phyloP scores from a whole-genome alignment of 495 filamentous ascomycete species.

The Neurospora intermedia region DNA sequence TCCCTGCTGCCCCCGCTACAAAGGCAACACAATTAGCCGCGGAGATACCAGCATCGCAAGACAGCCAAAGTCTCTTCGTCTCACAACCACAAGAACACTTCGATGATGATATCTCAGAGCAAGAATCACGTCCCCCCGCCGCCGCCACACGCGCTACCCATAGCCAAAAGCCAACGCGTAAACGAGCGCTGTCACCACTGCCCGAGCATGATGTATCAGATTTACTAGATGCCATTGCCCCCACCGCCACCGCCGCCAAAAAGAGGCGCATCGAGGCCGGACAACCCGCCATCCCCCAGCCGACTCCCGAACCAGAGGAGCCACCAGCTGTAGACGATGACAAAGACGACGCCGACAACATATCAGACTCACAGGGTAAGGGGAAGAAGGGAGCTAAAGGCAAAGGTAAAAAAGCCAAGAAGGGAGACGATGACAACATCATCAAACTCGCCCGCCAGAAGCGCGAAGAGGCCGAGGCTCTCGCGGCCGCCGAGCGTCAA shows the following conservation, averaged over 20 bases:
- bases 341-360: slow-evolving; percentile 1
- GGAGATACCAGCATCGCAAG: slow-evolving; percentile 10
- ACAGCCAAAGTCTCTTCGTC: slow-evolving; percentile 17
- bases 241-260: slow-evolving; percentile 63
- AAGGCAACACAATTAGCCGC: background rate
- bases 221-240: slow-evolving; percentile 53
- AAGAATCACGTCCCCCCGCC: slow-evolving; percentile 3
- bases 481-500: slow-evolving; percentile 48
- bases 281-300: slow-evolving; percentile 22
- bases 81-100: slow-evolving; percentile 24
- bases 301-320: slow-evolving; percentile 10
- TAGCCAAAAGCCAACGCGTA: slow-evolving; percentile 26
- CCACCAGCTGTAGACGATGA: slow-evolving; percentile 1
- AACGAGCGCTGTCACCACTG: slow-evolving; percentile 28
- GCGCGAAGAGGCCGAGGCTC: slow-evolving; percentile 59
- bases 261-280: slow-evolving; percentile 47
- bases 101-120: slow-evolving; percentile 2
- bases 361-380: slow-evolving; percentile 8
- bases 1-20: background rate
- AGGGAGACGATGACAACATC: slow-evolving; percentile 47
- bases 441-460: slow-evolving; percentile 56
- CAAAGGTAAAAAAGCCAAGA: slow-evolving; percentile 37
- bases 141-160: background rate
- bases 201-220: slow-evolving; percentile 34
- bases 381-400: slow-evolving; percentile 17